Percentiles rank a stretch among this genome's conserved stretches.
Conservation (phyloP, 2,329 filamentous ascomycete species). For the Trichophyton schoenleinii region DNA sequence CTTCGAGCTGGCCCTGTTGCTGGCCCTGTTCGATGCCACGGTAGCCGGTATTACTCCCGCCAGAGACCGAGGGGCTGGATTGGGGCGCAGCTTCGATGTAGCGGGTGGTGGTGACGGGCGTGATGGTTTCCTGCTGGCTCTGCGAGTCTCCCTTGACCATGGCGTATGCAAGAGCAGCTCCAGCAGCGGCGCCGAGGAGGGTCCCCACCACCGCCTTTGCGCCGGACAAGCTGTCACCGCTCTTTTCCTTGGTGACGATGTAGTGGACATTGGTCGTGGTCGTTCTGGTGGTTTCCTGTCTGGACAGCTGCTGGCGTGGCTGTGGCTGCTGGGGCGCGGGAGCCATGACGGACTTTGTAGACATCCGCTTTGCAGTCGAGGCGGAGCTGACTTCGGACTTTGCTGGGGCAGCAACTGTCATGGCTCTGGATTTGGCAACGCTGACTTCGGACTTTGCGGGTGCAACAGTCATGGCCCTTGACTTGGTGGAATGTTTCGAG, state of each 20-base stretch:
- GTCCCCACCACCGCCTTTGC: slow-evolving; percentile 60
- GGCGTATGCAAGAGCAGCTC: slow-evolving; percentile 63
- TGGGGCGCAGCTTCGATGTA: slow-evolving; percentile 13
- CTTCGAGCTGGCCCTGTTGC: slow-evolving; percentile 10
- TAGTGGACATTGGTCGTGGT: slow-evolving; percentile 29
- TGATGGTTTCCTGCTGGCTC: slow-evolving; percentile 10
- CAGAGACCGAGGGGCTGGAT: slow-evolving; percentile 13
- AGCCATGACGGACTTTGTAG: slow-evolving; percentile 11
- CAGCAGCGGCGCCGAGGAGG: slow-evolving; percentile 65
- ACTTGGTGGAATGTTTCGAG: slow-evolving; percentile 21
- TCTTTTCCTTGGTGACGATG: slow-evolving; percentile 20
- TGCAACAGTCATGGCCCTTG: slow-evolving; percentile 20
- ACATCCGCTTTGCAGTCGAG: slow-evolving; percentile 13
- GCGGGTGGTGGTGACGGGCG: slow-evolving; percentile 17
- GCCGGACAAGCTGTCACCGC: slow-evolving; percentile 21
- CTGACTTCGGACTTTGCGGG: slow-evolving; percentile 19
- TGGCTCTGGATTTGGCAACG: slow-evolving; percentile 17
- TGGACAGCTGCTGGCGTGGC: slow-evolving; percentile 15
- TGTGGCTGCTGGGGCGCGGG: slow-evolving; percentile 14
- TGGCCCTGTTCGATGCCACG: slow-evolving; percentile 7
- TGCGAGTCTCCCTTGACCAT: slow-evolving; percentile 41
- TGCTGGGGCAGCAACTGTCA: slow-evolving; percentile 20
- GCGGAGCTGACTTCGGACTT: slow-evolving; percentile 22
- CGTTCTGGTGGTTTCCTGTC: slow-evolving; percentile 11
- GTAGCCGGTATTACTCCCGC: slow-evolving; percentile 12